These are phyloP conservation scores for Xenoacremonium recifei DNA, from an alignment of 2,329 filamentous ascomycete species.

Conservation along the genomic window DNA sequence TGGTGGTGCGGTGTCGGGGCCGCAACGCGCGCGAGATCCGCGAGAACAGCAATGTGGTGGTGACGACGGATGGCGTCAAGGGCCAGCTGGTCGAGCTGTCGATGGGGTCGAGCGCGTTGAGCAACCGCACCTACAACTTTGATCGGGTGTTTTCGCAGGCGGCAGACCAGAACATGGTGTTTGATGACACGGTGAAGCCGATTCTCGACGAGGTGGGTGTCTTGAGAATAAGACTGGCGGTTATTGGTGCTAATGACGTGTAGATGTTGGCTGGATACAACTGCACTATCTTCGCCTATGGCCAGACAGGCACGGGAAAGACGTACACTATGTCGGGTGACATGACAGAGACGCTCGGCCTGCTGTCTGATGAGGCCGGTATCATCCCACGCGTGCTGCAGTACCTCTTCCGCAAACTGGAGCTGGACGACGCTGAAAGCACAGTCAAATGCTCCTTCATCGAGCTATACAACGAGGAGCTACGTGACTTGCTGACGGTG, in stretches of 20 bases:
- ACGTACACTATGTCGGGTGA: conserved; percentile 99
- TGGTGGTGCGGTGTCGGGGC: conserved; percentile 91
- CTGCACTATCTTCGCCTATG: conserved; percentile 98
- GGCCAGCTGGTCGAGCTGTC: conserved; percentile 81
- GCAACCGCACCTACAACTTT: conserved; percentile 95
- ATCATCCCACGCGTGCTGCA: conserved; percentile 93
- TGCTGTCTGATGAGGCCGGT: conserved; percentile 86
- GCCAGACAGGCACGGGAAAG: conserved; percentile 96
- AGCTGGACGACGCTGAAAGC: conserved; percentile 74
- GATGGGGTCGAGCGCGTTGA: conserved; percentile 89
- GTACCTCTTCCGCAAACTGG: conserved; percentile 81
- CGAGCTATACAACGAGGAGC: conserved; percentile 96
- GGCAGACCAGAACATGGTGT: conserved; percentile 90
- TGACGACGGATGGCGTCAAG: conserved; percentile 84
- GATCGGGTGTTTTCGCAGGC: conserved; percentile 96
- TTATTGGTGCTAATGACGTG: conserved; percentile 1
- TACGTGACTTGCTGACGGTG: conserved; percentile 79
- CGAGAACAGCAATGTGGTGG: conserved; percentile 92
- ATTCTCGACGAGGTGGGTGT: conserved; percentile 81
- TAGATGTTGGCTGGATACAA: conserved; percentile 94
- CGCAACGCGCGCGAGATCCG: conserved; percentile 88
- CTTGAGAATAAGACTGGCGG: neutral
- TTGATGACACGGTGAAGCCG: conserved; percentile 91
- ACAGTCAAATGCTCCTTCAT: conserved; percentile 98
- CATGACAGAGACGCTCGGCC: conserved; percentile 82